Evolutionary conservation across 108 stramenopile species (phyloP), one percentile per base, ranked within the genome.

Genomic region (Cyclotella baltica): DNA sequence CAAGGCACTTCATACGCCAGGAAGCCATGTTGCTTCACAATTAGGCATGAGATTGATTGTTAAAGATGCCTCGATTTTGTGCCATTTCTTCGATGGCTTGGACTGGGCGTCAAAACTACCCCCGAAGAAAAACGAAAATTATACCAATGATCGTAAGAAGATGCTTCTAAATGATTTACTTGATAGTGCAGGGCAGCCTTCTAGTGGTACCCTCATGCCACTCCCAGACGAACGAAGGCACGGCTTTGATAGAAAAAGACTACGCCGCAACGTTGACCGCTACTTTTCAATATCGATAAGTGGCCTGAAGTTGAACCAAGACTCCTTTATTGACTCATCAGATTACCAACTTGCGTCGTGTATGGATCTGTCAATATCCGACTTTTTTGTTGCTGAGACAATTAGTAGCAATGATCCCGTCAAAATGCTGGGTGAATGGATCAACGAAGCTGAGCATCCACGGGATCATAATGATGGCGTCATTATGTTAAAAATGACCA

Each of bases 391-490:
- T 10, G 84, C 89, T 18, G 95, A 96, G 72, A 90, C 90, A 19
- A 79, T 94, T 18, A 96, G 92, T 46, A 72, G 66, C 33, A 53
- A 69, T 11, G 67, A 62, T 38, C 90, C 92, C 5, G 71, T 90
- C 9, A 96, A 96, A 62, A 86, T 93, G 83, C 30, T 93, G 52
- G 92, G 92, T 20, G 95, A 96, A 72, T 96, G 95, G 95, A 52
- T 88, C 35, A 94, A 93, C 55, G 92, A 93, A 38, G 53, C 43
- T 6, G 87, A 91, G 22, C 95, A 96, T 72, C 95, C 95, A 4
- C 78, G 93, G 50, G 92, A 94, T 70, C 67, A 85, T 29, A 80
- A 74, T 25, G 89, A 90, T 50, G 95, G 93, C 3, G 74, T 92
- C 4, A 52, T 94, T 52, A 92, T 89, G 92, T 52, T 96, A 68